Conservation (phyloP, 2,329 filamentous ascomycete genomes). For the Cryphonectria carpinicola region DNA sequence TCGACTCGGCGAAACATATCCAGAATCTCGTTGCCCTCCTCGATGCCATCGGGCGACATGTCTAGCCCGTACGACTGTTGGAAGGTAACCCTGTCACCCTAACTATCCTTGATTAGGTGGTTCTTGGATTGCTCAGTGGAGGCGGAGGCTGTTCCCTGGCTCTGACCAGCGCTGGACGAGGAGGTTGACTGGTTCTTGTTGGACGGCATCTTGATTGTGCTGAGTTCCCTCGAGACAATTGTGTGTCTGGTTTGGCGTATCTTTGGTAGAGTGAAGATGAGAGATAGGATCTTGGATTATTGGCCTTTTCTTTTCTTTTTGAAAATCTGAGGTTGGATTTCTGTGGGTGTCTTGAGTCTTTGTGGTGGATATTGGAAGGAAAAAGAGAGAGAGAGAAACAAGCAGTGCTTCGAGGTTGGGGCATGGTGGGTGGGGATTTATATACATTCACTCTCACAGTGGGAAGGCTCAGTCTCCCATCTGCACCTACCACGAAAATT, state of each 20-base stretch:
- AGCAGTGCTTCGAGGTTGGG: not conserved
- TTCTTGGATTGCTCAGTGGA: constrained; percentile 5
- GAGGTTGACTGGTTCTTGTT: constrained; percentile 1
- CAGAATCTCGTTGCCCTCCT: constrained; percentile 16
- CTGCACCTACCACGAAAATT: not conserved
- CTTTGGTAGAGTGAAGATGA: not conserved
- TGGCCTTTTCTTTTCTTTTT: not conserved
- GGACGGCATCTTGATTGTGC: constrained; percentile 1
- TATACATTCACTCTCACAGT: not conserved
- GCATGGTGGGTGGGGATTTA: not conserved
- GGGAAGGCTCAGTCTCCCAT: not conserved
- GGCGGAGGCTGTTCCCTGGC: not conserved
- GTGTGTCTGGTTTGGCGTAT: not conserved
- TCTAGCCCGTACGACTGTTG: constrained; percentile 15
- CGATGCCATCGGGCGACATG: constrained; percentile 17
- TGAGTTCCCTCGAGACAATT: not conserved
- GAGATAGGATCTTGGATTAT: not conserved
- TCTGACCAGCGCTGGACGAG: not conserved
- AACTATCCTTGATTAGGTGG: constrained; percentile 12
- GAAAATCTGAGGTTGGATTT: not conserved
- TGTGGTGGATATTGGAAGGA: not conserved
- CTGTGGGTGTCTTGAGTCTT: not conserved
- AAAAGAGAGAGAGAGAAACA: not conserved
- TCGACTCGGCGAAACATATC: constrained; percentile 10
- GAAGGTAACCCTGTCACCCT: constrained; percentile 5